Evolutionary conservation across 2,329 filamentous ascomycete species (phyloP).

Genomic region (Helotiales sp.): DNA sequence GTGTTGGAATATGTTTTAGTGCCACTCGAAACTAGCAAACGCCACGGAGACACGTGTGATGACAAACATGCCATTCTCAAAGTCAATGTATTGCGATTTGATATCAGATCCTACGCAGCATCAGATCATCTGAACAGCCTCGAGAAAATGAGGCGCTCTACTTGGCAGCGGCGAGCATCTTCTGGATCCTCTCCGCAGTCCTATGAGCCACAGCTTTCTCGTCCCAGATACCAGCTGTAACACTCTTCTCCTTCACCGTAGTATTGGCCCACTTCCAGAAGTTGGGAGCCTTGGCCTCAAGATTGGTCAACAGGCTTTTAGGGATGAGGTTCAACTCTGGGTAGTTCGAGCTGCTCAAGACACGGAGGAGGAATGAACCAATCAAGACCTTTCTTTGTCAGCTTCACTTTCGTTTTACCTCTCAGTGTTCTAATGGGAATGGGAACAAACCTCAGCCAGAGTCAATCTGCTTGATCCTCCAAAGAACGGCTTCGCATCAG

Average conservation of each 20-base stretch:
- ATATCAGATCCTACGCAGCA: constrained; percentile 9
- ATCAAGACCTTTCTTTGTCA: constrained; percentile 51
- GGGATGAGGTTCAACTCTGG: constrained; percentile 56
- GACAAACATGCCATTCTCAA: not conserved
- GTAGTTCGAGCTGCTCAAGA: constrained; percentile 54
- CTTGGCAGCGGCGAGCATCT: constrained; percentile 15
- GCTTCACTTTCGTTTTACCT: constrained; percentile 5
- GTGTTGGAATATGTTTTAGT: too few species aligned
- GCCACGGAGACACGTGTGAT: not conserved
- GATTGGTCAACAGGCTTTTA: constrained; percentile 43
- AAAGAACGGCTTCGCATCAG: constrained; percentile 59
- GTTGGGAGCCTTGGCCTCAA: constrained; percentile 58
- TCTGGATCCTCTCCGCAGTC: constrained; percentile 44
- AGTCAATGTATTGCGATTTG: not conserved
- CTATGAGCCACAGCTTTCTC: constrained; percentile 47
- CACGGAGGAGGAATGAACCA: constrained; percentile 66
- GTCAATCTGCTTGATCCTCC: constrained; percentile 65
- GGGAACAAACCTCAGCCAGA: constrained; percentile 65
- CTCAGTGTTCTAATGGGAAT: not conserved
- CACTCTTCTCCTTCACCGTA: constrained; percentile 62
- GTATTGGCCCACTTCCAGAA: constrained; percentile 68
- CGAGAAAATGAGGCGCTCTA: not conserved
- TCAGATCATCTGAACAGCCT: not conserved
- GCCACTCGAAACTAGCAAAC: too few species aligned
- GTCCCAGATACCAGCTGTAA: constrained; percentile 59